Percentiles rank a stretch among this genome's conserved stretches.
These are phyloP conservation scores for Euphrasia confusa DNA, from an alignment of 257 asterid species.

Conservation along the genomic window DNA sequence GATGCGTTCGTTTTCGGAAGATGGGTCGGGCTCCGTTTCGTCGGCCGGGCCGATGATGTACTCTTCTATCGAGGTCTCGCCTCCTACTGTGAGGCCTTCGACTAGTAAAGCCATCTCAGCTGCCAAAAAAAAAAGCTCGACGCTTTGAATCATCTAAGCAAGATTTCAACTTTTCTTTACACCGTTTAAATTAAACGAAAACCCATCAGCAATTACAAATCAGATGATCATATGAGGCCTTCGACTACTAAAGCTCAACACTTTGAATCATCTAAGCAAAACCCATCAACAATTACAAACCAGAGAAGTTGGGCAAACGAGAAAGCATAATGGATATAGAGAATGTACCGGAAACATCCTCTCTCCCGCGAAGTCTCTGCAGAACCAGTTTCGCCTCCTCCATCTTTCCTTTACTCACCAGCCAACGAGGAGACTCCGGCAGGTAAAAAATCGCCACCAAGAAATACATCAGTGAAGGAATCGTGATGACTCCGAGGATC, in stretches of 20 bases:
- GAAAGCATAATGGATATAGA: constrained; percentile 5
- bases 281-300: too few species aligned
- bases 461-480: constrained; percentile 64
- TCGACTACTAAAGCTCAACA: constrained; percentile 36
- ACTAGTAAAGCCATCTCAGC: constrained; percentile 66
- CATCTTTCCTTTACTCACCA: constrained; percentile 80
- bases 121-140: constrained; percentile 15
- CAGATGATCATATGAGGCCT: constrained; percentile 30
- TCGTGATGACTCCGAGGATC: constrained; percentile 74
- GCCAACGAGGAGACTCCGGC: constrained; percentile 91
- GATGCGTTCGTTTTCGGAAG: constrained; percentile 34
- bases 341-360: constrained; percentile 67
- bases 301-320: neutral
- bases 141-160: too few species aligned
- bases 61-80: constrained; percentile 53
- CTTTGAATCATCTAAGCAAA: neutral
- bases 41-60: constrained; percentile 52
- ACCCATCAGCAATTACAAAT: too few species aligned
- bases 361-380: constrained; percentile 71
- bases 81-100: constrained; percentile 57
- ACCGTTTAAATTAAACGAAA: too few species aligned
- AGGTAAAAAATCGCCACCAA: constrained; percentile 46
- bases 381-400: constrained; percentile 58
- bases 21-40: constrained; percentile 35
- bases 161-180: too few species aligned